These are phyloP conservation scores for Colletotrichum eremochloae DNA, from an alignment of 2,329 filamentous ascomycete genomes.

Conservation along the genomic window DNA sequence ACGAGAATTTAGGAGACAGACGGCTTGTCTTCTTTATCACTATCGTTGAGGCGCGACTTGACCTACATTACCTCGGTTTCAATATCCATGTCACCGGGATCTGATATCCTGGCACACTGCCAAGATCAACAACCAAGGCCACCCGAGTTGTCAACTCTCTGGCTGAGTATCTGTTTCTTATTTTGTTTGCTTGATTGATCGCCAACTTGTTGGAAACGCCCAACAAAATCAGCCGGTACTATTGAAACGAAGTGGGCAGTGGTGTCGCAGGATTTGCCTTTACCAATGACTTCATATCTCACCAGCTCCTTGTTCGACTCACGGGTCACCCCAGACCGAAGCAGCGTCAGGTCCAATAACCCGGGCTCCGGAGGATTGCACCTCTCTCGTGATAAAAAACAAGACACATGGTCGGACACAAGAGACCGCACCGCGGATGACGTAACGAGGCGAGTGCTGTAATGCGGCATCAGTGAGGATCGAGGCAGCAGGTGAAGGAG, in stretches of 20 bases:
- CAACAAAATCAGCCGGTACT: neutral
- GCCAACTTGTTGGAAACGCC: slow-evolving; percentile 5
- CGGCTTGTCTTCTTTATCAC: slow-evolving; percentile 14
- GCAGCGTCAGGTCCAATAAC: neutral
- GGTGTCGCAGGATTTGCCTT: neutral
- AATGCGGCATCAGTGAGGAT: neutral
- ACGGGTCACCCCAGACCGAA: neutral
- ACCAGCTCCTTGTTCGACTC: neutral
- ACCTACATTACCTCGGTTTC: neutral
- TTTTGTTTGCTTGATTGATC: slow-evolving; percentile 23
- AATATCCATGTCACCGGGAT: neutral
- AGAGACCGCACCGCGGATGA: neutral
- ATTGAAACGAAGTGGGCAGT: slow-evolving; percentile 10
- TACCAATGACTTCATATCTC: neutral
- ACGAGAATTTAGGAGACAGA: neutral
- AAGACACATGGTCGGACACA: neutral
- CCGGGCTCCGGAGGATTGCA: slow-evolving; percentile 1
- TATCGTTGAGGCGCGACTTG: neutral
- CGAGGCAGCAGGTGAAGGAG: neutral
- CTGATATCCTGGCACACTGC: neutral
- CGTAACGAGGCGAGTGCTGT: neutral
- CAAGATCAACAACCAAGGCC: slow-evolving; percentile 12
- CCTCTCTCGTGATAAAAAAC: slow-evolving; percentile 7
- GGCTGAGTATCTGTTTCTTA: too few species aligned
- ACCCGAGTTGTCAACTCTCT: neutral